These are phyloP conservation scores for Wickerhamiella shivajii DNA, from an alignment of 805 yeast genomes.

Conservation along the genomic window DNA sequence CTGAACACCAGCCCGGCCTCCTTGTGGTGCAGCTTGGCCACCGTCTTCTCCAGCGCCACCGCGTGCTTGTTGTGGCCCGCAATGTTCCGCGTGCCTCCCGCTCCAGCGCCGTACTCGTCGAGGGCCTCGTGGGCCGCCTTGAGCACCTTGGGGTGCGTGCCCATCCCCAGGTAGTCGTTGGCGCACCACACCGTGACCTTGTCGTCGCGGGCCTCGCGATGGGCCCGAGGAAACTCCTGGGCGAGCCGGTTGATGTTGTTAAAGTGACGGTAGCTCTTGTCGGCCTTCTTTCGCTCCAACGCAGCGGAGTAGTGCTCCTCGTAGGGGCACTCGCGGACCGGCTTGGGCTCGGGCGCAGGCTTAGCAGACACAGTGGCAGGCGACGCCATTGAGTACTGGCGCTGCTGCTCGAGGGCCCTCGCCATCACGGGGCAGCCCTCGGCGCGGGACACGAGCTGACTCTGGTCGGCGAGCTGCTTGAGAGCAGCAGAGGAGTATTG, in stretches of 20 bases:
- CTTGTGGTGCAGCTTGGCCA: conserved; percentile 85
- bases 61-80: conserved; percentile 95
- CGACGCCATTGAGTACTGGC: conserved; percentile 29
- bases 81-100: conserved; percentile 97
- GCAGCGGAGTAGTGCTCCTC: conserved; percentile 53
- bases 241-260: conserved; percentile 96
- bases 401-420: conserved; percentile 41
- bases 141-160: conserved; percentile 60
- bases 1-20: conserved; percentile 91
- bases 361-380: conserved; percentile 5
- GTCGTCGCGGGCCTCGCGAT: conserved; percentile 55
- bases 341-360: conserved; percentile 15
- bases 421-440: conserved; percentile 83
- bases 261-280: conserved; percentile 89
- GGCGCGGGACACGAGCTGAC: conserved; percentile 41
- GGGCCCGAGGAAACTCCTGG: conserved; percentile 85
- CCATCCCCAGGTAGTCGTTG: conserved; percentile 93
- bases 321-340: conserved; percentile 25
- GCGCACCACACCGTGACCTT: conserved; percentile 99
- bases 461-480: conserved; percentile 35
- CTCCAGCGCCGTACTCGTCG: conserved; percentile 91
- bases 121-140: conserved; percentile 64
- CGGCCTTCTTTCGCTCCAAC: conserved; percentile 58
- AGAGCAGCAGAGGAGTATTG: conserved; percentile 41
- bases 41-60: conserved; percentile 67